Base-by-base conservation (phyloP, 2,329 filamentous ascomycete species). In the Apiospora kogelbergensis region DNA sequence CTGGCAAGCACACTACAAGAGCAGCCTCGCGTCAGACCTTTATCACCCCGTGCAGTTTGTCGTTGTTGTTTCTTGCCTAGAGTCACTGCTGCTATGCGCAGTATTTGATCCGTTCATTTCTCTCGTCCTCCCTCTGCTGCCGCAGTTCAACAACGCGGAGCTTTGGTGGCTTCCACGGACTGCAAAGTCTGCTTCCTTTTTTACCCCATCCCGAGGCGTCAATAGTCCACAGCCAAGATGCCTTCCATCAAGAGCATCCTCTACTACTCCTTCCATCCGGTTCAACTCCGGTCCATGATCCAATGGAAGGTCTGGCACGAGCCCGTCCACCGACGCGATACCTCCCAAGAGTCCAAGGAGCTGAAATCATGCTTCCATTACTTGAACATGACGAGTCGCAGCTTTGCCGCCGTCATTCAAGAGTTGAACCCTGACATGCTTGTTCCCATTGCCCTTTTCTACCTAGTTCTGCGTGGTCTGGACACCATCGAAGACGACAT, bases 401-500 rank as follows among this genome's bases (percentile, higher is more conserved):
- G 94, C 80, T 99, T 99, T 81, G 86, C 91, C 67, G 87, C 94
- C 63, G 96, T 99, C 78, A 99, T 99, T 73, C 90, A 97, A 82
- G 96, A 99, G 83, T 88, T 99, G 57, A 95, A 98, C 78, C 94
- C 94, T 0, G 95, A 99, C 82, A 90, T 99, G 41, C 89, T 98
- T 44, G 89, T 98, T 48, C 94, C 96, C 30, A 88, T 98, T 63
- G 90, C 91, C 68, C 85, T 98, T 11, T 99, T 99, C 86, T 99
- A 99, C 84, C 89, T 99, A 37, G 89, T 94, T 67, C 87, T 99
- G 68, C 93, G 96, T 71, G 96, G 93, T 63, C 88, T 99, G 66
- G 96, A 99, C 81, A 99, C 96, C n/a, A 93, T 99, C 70, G 96
- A 99, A 82, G 96, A 99, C 85, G 96, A 99, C 81, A 98, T 98